Percentiles rank a stretch among this genome's conserved stretches.
Evolutionary conservation across 768 basidiomycete species (phyloP).

Genomic region (Dacryopinax spathularia): DNA sequence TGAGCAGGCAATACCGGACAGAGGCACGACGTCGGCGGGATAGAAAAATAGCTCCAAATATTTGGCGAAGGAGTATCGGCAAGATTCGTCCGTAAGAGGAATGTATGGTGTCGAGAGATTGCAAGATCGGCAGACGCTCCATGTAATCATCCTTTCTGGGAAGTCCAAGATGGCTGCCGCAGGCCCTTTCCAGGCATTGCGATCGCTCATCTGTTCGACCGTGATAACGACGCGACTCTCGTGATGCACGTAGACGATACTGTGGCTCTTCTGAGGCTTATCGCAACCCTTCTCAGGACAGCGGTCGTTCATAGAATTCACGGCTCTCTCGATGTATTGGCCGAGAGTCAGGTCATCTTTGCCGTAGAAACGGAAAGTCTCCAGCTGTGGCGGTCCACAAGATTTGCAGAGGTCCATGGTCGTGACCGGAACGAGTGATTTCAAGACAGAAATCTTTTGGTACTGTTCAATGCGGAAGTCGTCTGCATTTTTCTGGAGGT

Average conservation of each 20-base stretch:
- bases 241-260: conserved; percentile 83
- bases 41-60: conserved; percentile 95
- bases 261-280: conserved; percentile 67
- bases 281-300: conserved; percentile 80
- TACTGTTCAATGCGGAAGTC: conserved; percentile 87
- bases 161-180: conserved; percentile 17
- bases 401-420: conserved; percentile 54
- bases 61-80: conserved; percentile 86
- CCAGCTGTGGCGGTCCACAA: conserved; percentile 60
- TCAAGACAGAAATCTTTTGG: conserved; percentile 70
- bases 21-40: conserved; percentile 67
- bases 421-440: conserved; percentile 61
- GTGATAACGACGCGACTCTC: conserved; percentile 68
- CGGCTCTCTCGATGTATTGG: conserved; percentile 75
- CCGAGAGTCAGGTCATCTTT: conserved; percentile 86
- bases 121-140: conserved; percentile 73
- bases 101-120: conserved; percentile 75
- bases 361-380: conserved; percentile 77
- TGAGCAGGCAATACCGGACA: conserved; percentile 78
- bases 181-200: conserved; percentile 47
- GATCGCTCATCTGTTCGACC: conserved; percentile 44
- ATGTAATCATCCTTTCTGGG: conserved; percentile 73
- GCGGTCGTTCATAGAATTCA: conserved; percentile 41
- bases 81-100: conserved; percentile 80
- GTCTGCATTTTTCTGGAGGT: conserved; percentile 68